Evolutionary conservation across 225 moss, liverwort and hornwort genomes (phyloP), one percentile per base, ranked within the genome.

Genomic region (Antitrichia curtipendula): DNA sequence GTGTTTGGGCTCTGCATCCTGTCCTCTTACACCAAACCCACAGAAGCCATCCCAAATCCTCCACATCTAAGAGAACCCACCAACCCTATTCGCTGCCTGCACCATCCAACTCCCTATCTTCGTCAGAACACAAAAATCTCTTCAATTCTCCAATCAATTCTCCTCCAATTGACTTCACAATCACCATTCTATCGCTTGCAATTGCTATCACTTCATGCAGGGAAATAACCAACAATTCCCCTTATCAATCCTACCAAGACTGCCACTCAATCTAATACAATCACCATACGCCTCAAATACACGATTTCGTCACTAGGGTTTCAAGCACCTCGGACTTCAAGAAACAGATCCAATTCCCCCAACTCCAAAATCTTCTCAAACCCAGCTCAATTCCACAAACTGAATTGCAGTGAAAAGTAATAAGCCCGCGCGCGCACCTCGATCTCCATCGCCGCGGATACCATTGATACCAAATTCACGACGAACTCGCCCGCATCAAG

Each of bases 1-100:
- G 86, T 70, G 90, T 82, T 69, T 82, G 90, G 92, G 90, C 90
- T 90, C 92, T 92, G 92, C 92, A 92, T 92, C 90, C 92, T 92
- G 88, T 86, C 88, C 87, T 90, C 84, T 88, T 88, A 88, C 82
- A 84, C 86, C 84, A 86, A 90, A 78, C 75, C 82, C 88, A 59
- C 91, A 58, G 79, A 65, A 65, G 87, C 89, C 91, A 91, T 91
- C 90, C 72, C 90, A 80, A 36, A 62, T 69, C 84, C 72, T 82
- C 85, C 88, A 77, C 92, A 92, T 90, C 87, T 89, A 90, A 84
- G 64, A 77, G 52, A 66, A 29, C 52, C 45, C 83, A 84, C 86
- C 70, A 90, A 88, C 47, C 43, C 72, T 83, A 84, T 68, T 70
- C 75, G 84, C 80, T 36, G 83, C 86, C 92, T 92, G 92, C 73